These are phyloP conservation scores for Thymus mandschuricus DNA, from an alignment of 257 asterid genomes.

Conservation along the genomic window DNA sequence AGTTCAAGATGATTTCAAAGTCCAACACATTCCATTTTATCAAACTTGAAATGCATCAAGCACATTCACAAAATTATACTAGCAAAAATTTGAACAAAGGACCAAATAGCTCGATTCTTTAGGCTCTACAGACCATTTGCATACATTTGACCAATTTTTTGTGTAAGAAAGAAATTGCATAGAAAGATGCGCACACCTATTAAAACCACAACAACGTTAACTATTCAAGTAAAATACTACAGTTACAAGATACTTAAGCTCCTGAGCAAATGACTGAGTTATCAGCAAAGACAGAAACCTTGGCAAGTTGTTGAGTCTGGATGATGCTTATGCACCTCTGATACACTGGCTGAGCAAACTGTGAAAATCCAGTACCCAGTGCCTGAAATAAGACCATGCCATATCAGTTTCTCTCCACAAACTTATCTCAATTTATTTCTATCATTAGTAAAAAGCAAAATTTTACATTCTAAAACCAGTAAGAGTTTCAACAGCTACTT, in stretches of 20 bases:
- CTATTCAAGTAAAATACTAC: slow-evolving; percentile 4
- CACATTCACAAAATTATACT: slow-evolving; percentile 4
- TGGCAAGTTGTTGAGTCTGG: slow-evolving; percentile 90
- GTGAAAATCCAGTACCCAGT: slow-evolving; percentile 80
- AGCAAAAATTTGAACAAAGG: slow-evolving; percentile 1
- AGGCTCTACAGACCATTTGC: slow-evolving; percentile 4
- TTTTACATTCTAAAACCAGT: neutral
- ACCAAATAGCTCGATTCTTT: neutral
- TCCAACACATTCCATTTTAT: neutral
- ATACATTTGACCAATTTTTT: neutral
- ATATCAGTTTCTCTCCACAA: slow-evolving; percentile 7
- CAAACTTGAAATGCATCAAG: slow-evolving; percentile 18
- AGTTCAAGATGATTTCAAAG: neutral
- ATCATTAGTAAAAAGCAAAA: neutral
- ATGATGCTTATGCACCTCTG: slow-evolving; percentile 95
- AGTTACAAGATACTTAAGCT: slow-evolving; percentile 10
- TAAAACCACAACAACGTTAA: neutral
- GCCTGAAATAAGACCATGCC: slow-evolving; percentile 63
- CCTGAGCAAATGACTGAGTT: slow-evolving; percentile 12
- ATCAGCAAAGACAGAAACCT: slow-evolving; percentile 56
- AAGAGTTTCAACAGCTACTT: neutral
- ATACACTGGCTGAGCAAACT: slow-evolving; percentile 90
- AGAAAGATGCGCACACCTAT: neutral
- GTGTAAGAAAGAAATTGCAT: neutral
- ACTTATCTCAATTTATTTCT: slow-evolving; percentile 9